These are phyloP conservation scores for Candida ovalis DNA, from an alignment of 805 yeast species.

Conservation along the genomic window DNA sequence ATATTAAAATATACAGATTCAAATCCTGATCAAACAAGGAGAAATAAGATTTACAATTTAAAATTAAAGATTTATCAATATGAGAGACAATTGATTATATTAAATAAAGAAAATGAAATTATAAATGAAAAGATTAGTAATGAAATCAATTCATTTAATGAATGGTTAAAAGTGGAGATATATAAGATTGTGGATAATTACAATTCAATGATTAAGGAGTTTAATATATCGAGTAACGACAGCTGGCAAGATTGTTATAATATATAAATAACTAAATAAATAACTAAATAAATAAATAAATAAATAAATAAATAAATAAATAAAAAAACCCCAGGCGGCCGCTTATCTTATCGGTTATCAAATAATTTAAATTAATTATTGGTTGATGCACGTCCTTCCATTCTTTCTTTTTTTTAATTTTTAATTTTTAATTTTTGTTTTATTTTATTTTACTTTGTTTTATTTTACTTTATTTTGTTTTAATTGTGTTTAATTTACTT, in stretches of 20 bases:
- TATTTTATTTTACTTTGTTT: not conserved
- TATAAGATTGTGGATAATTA: conserved; percentile 18
- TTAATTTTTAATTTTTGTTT: not conserved
- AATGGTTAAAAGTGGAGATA: conserved; percentile 30
- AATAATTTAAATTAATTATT: no score
- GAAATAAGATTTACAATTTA: conserved; percentile 27
- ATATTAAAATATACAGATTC: conserved; percentile 32
- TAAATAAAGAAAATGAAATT: conserved; percentile 22
- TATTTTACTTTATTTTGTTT: not conserved
- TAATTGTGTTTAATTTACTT: no score
- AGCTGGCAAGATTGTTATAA: conserved; percentile 20
- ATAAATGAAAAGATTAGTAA: conserved; percentile 24
- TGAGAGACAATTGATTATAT: conserved; percentile 27
- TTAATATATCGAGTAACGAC: conserved; percentile 18
- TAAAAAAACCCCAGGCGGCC: no score
- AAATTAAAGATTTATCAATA: conserved; percentile 30
- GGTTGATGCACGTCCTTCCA: not conserved
- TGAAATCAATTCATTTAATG: conserved; percentile 27
- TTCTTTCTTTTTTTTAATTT: not conserved
- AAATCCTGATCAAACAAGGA: conserved; percentile 33
- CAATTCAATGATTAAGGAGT: conserved; percentile 23
- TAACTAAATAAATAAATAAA: not conserved
- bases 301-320: no score
- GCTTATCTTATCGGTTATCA: not conserved
- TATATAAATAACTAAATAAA: not conserved